Percentiles rank a stretch among this genome's conserved stretches.
Evolutionary conservation across 2,329 filamentous ascomycete genomes (phyloP).

Genomic region (Diaporthe longicolla): DNA sequence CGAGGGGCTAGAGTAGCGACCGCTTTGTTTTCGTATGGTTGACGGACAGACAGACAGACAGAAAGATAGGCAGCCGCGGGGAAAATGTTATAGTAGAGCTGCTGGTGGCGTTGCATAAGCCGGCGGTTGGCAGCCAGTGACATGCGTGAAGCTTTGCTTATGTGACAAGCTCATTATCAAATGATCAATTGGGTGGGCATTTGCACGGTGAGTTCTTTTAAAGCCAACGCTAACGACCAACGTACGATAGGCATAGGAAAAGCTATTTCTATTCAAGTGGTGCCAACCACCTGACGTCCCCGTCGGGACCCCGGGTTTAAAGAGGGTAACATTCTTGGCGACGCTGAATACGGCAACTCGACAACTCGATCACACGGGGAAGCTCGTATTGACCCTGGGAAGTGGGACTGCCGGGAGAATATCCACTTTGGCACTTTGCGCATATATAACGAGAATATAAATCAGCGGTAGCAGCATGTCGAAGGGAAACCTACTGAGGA

Average conservation of each 20-base stretch:
- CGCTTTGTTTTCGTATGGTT: background rate
- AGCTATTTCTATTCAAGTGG: background rate
- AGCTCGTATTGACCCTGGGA: constrained; percentile 16
- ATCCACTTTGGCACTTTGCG: background rate
- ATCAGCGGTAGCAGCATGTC: background rate
- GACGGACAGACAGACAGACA: background rate
- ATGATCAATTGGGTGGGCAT: background rate
- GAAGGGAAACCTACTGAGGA: background rate
- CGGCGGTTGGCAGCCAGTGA: background rate
- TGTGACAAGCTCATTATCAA: background rate
- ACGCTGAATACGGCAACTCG: constrained; percentile 13
- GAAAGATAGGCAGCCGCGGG: no score
- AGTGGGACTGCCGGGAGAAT: background rate
- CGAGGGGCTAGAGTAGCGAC: background rate
- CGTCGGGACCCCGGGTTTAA: background rate
- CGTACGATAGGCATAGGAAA: background rate
- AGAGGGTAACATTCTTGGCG: background rate
- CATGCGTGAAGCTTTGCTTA: background rate
- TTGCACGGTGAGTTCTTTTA: background rate
- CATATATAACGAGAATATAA: constrained; percentile 1
- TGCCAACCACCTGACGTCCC: background rate
- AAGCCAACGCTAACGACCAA: background rate
- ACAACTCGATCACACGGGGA: background rate
- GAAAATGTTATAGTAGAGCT: background rate
- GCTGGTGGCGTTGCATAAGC: background rate